Conservation (phyloP, 495 filamentous ascomycete species). For the Talaromyces nanjingensis region DNA sequence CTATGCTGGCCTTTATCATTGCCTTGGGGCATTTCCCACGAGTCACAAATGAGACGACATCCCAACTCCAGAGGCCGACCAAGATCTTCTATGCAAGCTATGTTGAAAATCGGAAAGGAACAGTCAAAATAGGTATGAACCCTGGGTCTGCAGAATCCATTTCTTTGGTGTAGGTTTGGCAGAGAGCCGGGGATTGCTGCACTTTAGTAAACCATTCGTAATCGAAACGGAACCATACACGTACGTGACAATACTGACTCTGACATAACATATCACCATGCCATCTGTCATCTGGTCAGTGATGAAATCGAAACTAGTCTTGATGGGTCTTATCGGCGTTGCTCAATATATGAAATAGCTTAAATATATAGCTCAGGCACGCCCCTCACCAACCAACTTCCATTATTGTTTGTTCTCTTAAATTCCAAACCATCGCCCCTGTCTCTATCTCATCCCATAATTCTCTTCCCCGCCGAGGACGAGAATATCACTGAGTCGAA, state of each 20-base stretch:
- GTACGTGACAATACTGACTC: not conserved
- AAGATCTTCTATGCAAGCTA: not conserved
- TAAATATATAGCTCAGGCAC: conserved; percentile 4
- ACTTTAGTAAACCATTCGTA: not conserved
- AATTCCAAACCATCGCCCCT: not conserved
- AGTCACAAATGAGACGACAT: too few species aligned
- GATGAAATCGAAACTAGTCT: not conserved
- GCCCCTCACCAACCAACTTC: conserved; percentile 1
- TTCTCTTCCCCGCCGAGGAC: not conserved
- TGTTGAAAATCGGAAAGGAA: not conserved
- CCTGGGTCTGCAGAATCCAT: not conserved
- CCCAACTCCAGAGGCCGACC: too few species aligned
- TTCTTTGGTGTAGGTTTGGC: not conserved
- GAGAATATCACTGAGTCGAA: not conserved
- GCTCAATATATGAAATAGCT: not conserved
- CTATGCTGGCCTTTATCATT: too few species aligned
- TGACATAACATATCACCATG: not conserved
- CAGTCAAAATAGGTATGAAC: not conserved
- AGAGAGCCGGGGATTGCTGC: not conserved
- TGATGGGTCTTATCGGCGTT: not conserved
- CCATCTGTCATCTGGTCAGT: not conserved
- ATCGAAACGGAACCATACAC: not conserved
- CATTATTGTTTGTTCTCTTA: not conserved
- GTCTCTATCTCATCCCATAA: not conserved
- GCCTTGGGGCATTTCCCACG: too few species aligned